Base-by-base conservation (phyloP, 2,329 filamentous ascomycete species). In the Magnaporthiopsis rhizophila region DNA sequence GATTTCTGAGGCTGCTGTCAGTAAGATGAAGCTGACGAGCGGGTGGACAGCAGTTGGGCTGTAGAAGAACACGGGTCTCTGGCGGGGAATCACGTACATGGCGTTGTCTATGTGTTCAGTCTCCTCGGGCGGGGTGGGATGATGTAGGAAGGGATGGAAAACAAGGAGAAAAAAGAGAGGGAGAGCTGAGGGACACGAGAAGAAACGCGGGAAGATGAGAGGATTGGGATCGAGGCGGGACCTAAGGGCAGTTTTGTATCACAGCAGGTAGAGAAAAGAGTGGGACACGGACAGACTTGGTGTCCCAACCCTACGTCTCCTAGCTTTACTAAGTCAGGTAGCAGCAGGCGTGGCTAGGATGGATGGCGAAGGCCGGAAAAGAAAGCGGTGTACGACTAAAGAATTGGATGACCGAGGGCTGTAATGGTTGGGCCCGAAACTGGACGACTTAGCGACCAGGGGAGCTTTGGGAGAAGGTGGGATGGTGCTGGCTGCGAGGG, bases 101-200 rank as follows among this genome's bases (percentile, higher is more conserved):
- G 24, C 13, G 28, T 58, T 58, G 28, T 58, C 57, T 58, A 4
- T 26, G 24, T 8, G 21, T 24, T 30, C 24, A 58, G 24, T 28
- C 24, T 26, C 28, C 24, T 26, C 28, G 26, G 61, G 30, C 58
- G 56, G 26, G 58, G 53, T 61, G 38, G 36, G 36, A 63, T 18
- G 62, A 62, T 30, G 45, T 15, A 26, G 62, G 59, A 56, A 56
- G 57, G 57, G 50, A 38, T 18, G 32, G 53, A 15, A 57, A 61
- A 18, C 21, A 34, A 32, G 45, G 58, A 62, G 59, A 12, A 32
- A 38, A 32, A 32, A 62, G 61, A 45, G 59, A 61, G 36, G 61
- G 32, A 38, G 36, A 36, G 58, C 30, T 56, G 62, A 32, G 56
- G 63, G 28, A 57, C 24, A 38, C 45, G n/a, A 24, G 18, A 50